Percentiles rank a stretch among this genome's conserved stretches.
phyloP scores from a whole-genome alignment of 768 basidiomycete species.

The Mycena amicta region DNA sequence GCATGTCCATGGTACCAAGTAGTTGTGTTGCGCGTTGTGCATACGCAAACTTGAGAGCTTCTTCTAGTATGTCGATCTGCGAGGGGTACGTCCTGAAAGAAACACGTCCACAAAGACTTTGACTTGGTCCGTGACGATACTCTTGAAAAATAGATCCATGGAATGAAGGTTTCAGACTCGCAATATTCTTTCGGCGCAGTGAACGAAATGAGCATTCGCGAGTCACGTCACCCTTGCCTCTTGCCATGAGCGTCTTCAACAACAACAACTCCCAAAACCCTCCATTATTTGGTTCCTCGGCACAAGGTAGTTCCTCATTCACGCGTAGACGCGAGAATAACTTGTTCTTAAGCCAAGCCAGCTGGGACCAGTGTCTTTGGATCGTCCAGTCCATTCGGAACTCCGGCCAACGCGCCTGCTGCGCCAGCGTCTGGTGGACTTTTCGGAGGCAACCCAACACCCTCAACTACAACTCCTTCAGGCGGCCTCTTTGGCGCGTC shows the following conservation, averaged over 20 bases:
- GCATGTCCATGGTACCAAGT: too few species aligned
- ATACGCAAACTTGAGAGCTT: too few species aligned
- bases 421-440: constrained; percentile 15
- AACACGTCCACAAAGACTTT: too few species aligned
- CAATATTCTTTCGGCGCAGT: too few species aligned
- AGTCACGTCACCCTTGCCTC: too few species aligned
- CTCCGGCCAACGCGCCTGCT: background rate
- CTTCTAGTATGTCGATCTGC: too few species aligned
- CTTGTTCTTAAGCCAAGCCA: constrained; percentile 25
- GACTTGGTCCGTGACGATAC: too few species aligned
- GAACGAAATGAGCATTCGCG: too few species aligned
- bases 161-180: too few species aligned
- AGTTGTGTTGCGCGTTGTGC: too few species aligned
- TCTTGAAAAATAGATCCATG: too few species aligned
- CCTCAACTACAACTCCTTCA: constrained; percentile 11
- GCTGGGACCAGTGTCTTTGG: constrained; percentile 18
- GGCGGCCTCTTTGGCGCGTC: constrained; percentile 29
- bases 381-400: background rate
- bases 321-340: constrained; percentile 2
- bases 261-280: constrained; percentile 4
- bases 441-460: constrained; percentile 19
- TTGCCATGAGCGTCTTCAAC: constrained; percentile 25
- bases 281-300: constrained; percentile 23
- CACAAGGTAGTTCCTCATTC: constrained; percentile 14
- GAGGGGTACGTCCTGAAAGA: too few species aligned